Conservation (phyloP, 2,329 filamentous ascomycete species). For the Fusarium sp. region DNA sequence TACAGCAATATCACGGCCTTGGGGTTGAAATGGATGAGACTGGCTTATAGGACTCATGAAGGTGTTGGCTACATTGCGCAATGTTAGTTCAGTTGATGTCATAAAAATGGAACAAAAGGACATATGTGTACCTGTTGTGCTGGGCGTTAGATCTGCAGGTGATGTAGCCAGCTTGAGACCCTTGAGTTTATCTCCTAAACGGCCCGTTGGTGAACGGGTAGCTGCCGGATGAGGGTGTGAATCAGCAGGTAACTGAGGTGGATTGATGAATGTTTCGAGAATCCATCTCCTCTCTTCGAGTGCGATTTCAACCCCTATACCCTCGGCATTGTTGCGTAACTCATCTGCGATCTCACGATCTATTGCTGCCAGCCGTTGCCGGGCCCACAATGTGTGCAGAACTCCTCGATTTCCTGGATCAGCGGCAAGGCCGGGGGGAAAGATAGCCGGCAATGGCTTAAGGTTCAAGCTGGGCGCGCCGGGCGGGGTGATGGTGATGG, state of each 20-base stretch:
- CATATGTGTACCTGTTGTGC: slow-evolving; percentile 58
- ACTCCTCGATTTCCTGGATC: slow-evolving; percentile 82
- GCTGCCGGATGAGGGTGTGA: slow-evolving; percentile 57
- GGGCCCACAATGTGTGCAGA: slow-evolving; percentile 90
- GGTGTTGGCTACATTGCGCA: slow-evolving; percentile 48
- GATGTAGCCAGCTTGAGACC: slow-evolving; percentile 83
- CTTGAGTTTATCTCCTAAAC: slow-evolving; percentile 81
- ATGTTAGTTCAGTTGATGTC: slow-evolving; percentile 34
- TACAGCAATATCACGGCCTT: slow-evolving; percentile 50
- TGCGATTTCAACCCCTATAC: slow-evolving; percentile 86
- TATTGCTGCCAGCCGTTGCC: slow-evolving; percentile 79
- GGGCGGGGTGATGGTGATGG: slow-evolving; percentile 71
- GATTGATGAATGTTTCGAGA: slow-evolving; percentile 73
- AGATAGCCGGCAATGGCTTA: slow-evolving; percentile 88
- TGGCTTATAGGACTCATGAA: slow-evolving; percentile 50
- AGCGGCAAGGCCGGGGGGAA: slow-evolving; percentile 77
- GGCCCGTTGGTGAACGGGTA: slow-evolving; percentile 73
- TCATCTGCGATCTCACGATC: slow-evolving; percentile 81
- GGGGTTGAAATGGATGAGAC: slow-evolving; percentile 49
- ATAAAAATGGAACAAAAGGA: slow-evolving; percentile 4
- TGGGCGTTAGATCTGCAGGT: slow-evolving; percentile 69
- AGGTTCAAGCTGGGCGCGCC: slow-evolving; percentile 63
- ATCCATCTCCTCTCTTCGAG: slow-evolving; percentile 88
- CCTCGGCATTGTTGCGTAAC: slow-evolving; percentile 78
- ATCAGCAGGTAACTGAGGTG: slow-evolving; percentile 39